Percentiles rank a stretch among this genome's conserved stretches.
Conservation (phyloP, 139 green algal species). For the Nannochloris sp. region DNA sequence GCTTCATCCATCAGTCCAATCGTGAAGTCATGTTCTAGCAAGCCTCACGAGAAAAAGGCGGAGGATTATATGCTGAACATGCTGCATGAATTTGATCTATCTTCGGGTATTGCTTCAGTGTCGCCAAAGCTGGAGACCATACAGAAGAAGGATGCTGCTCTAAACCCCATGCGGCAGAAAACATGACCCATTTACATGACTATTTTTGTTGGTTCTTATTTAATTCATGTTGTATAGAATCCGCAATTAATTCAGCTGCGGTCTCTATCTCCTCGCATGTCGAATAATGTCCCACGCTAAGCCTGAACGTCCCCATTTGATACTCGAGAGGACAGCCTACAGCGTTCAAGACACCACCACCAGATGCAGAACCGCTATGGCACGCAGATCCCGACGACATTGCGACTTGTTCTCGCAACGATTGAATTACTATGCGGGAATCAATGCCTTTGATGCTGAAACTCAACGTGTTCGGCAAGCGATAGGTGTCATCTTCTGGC, state of each 20-base stretch:
- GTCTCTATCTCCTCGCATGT: background rate
- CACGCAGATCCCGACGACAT: slow-evolving; percentile 65
- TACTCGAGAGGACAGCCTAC: slow-evolving; percentile 37
- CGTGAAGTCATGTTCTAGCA: too few species aligned
- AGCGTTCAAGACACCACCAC: slow-evolving; percentile 22
- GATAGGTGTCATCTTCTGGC: slow-evolving; percentile 14
- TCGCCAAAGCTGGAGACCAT: background rate
- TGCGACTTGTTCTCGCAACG: slow-evolving; percentile 41
- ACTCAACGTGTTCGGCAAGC: slow-evolving; percentile 74
- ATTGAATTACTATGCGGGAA: slow-evolving; percentile 30
- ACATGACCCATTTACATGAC: too few species aligned
- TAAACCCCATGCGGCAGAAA: too few species aligned
- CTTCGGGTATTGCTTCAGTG: background rate
- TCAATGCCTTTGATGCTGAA: slow-evolving; percentile 53
- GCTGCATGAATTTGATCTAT: background rate
- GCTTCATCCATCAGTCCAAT: too few species aligned
- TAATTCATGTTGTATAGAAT: background rate
- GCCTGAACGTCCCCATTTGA: slow-evolving; percentile 57
- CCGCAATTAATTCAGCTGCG: background rate
- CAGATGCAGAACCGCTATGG: slow-evolving; percentile 33
- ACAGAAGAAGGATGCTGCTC: too few species aligned
- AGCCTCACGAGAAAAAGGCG: slow-evolving; percentile 5
- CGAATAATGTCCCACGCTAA: slow-evolving; percentile 44
- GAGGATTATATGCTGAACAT: background rate
- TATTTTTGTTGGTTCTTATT: too few species aligned